Base-by-base conservation (phyloP, 164 flowering plant genomes). In the Amborella trichopoda region DNA sequence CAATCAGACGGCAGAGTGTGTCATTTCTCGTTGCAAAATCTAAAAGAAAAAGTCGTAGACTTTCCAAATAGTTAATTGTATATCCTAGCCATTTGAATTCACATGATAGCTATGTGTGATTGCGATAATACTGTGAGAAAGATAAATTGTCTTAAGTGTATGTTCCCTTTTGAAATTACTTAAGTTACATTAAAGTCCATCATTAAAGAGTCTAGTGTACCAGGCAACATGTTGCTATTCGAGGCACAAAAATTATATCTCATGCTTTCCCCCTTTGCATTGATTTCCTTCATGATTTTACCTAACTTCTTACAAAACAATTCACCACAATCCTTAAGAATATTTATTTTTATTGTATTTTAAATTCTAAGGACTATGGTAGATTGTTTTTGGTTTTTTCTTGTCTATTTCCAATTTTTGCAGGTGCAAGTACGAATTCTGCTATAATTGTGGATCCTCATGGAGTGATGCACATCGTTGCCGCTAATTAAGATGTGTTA, bases 361-460 rank as follows among this genome's bases (percentile, higher is more conserved):
- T 13, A 30, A 6, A 6, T 30, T 13, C 6, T 30, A 30, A 30
- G 34, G 34, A 30, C 13, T 30, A 30, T 30, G 13, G 34, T 30
- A 6, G 6, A 30, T 6, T 30, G 13, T 30, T 30, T 30, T 30
- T 30, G 34, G 6, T 30, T 13, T 13, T 30, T 6, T 30, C 13
- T 21, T 22, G 8, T 22, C n/a, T 8, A 19, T 42, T 21, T 22
- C 9, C 23, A 4, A 13, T 9, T 4, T 6, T 21, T 42, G 6
- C 23, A 42, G 46, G 46, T 42, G 46, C 14, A 26, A 26, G 11
- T 42, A 20, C 14, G 8, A 21, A 10, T 42, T 42, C n/a, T 42
- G 46, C 46, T 42, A 42, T 20, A 22, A 8, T 12, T 42, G 46
- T 9, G 46, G 46, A 20, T 42, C 46, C 6, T 6, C 23, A 8